Conservation (phyloP, 768 basidiomycete species). For the Saitozyma podzolica region DNA sequence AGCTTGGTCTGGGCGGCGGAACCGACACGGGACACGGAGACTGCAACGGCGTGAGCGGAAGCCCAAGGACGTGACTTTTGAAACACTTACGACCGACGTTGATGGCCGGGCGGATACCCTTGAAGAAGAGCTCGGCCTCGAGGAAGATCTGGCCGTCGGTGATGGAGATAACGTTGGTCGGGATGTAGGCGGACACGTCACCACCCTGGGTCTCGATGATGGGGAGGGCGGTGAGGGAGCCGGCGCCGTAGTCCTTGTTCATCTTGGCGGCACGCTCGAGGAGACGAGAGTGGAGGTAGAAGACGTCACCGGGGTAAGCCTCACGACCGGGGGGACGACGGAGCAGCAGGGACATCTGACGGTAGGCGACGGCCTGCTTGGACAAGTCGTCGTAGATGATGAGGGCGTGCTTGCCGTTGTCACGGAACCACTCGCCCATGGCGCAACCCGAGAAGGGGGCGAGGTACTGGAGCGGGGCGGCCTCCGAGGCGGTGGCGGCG, state of each 20-base stretch:
- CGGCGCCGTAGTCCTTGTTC: slow-evolving; percentile 98
- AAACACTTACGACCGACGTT: slow-evolving; percentile 78
- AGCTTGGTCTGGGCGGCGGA: slow-evolving; percentile 99
- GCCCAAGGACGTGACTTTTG: background rate
- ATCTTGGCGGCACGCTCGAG: slow-evolving; percentile 99
- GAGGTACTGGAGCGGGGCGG: slow-evolving; percentile 97
- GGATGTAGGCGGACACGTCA: slow-evolving; percentile 99
- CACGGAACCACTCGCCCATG: slow-evolving; percentile 99
- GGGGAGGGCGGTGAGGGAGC: slow-evolving; percentile 96
- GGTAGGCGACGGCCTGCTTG: slow-evolving; percentile 99
- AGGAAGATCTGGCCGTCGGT: slow-evolving; percentile 99
- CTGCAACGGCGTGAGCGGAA: background rate
- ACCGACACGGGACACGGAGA: slow-evolving; percentile 99
- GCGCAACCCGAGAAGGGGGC: slow-evolving; percentile 99
- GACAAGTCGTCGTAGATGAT: slow-evolving; percentile 99
- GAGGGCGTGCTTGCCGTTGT: slow-evolving; percentile 99
- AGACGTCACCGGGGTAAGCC: slow-evolving; percentile 93
- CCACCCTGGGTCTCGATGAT: slow-evolving; percentile 99
- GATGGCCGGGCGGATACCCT: slow-evolving; percentile 98
- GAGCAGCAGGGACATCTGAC: slow-evolving; percentile 99
- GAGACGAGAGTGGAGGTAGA: slow-evolving; percentile 99
- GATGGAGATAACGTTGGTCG: slow-evolving; percentile 92
- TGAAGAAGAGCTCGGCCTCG: slow-evolving; percentile 99
- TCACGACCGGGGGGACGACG: slow-evolving; percentile 99
- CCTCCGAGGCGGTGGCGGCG: slow-evolving; percentile 98